Conservation (phyloP, 768 basidiomycete genomes). For the Kondoa malvinella region DNA sequence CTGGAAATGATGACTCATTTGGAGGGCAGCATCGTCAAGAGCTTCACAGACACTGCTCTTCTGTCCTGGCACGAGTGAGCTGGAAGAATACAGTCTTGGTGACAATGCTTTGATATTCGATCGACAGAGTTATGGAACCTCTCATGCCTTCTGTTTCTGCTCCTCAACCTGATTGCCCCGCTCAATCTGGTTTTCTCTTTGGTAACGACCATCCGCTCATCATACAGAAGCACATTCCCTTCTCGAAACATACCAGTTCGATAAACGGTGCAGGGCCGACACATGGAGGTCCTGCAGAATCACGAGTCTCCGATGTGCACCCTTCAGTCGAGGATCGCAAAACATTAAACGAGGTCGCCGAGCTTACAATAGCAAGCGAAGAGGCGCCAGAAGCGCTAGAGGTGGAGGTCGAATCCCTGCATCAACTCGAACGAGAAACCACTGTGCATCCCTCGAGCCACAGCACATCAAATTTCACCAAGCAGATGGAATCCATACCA, state of each 20-base stretch:
- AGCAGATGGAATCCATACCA: slow-evolving; percentile 27
- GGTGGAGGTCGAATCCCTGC: slow-evolving; percentile 18
- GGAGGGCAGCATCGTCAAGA: slow-evolving; percentile 53
- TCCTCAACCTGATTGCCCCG: slow-evolving; percentile 11
- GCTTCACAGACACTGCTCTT: slow-evolving; percentile 52
- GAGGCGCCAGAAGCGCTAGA: slow-evolving; percentile 24
- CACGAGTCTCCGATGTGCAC: too few species aligned
- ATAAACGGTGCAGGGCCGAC: too few species aligned
- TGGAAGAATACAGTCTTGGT: too few species aligned
- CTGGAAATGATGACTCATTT: slow-evolving; percentile 49
- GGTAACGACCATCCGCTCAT: slow-evolving; percentile 35
- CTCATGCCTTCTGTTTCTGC: slow-evolving; percentile 17
- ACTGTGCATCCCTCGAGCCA: too few species aligned
- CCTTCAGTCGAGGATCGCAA: slow-evolving; percentile 6
- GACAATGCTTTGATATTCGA: too few species aligned
- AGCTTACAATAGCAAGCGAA: slow-evolving; percentile 24
- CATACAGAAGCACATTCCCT: too few species aligned
- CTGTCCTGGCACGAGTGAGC: slow-evolving; percentile 32
- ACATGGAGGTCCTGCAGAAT: too few species aligned
- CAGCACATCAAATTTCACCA: slow-evolving; percentile 28
- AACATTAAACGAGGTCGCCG: slow-evolving; percentile 2
- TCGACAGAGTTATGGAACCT: too few species aligned
- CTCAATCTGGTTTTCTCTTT: slow-evolving; percentile 25
- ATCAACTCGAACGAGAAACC: neutral
- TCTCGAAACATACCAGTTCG: too few species aligned